Base-by-base conservation (phyloP, 345 rosid species). In the Corchorus capsularis region DNA sequence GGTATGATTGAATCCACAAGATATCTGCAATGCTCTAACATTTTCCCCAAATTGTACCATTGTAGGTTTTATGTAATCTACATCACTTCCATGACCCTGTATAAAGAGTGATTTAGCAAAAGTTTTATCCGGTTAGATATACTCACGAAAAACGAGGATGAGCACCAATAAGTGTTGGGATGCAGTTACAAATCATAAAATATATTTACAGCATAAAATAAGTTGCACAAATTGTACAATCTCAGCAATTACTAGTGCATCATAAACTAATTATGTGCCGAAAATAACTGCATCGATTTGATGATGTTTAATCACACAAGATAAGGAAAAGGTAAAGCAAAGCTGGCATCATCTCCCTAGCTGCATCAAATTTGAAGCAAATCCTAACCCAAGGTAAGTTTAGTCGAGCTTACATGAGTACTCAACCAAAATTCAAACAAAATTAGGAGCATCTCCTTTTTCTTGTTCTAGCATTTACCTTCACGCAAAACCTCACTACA, bases 1-100 rank as follows among this genome's bases (percentile, higher is more conserved):
- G 0, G 96, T 88, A 80, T 95, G 99, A 80, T 93, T 95, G 87
- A 95, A 95, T 70, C 99, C 96, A 69, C 98, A 93, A 0, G 99
- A 95, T 49, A 93, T 83, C 72, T 92, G 84, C 78, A 90, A 71
- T 8, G 93, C 97, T 84, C 82, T 92, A 73, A 87, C 84, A 68
- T 85, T 86, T 64, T 85, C 75, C 15, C 80, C 91, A 41, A 93
- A 77, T 56, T 78, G 32, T 27, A 93, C 91, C 83, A 84, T 69
- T 4, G 22, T 81, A 32, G 99, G 98, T n/a, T 79, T 77, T 50
- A 79, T 75, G 79, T 86, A 86, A 84, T 95, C 98, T 37, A 95
- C 90, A 74, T 95, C 99, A 73, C 86, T 87, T 16, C 98, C 99
- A 78, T 95, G 97, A 12, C 98, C 99, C 97, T 95, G 81, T 77